Evolutionary conservation across 345 rosid species (phyloP), one percentile per base, ranked within the genome.

Genomic region (Draba incana): DNA sequence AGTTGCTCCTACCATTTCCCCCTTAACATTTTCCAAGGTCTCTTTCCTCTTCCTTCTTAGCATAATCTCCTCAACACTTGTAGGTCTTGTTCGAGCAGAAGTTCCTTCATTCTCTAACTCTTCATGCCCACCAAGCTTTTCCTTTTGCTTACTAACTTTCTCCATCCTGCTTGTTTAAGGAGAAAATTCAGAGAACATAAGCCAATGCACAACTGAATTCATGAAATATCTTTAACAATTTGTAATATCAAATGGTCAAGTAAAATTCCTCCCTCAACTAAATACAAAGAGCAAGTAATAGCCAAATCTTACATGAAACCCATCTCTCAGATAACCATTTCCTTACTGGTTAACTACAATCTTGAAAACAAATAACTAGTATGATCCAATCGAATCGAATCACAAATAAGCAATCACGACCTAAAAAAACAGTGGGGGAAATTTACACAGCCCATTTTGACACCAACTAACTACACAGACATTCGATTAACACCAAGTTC

Each of bases 51-150:
- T 83, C 80, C 97, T 88, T 62, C 75, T 86, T 13, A 60, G 64
- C 91, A 88, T 84, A 71, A 94, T 88, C 80, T 87, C 97, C 57
- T 87, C 92, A 58, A 79, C 81, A 66, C 88, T 83, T 74, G 81
- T 79, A 48, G 97, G 96, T 77, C 99, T 87, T 31, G 95, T 89
- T 31, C 97, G 85, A 60, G 99, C 99, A 75, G 96, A 84, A 66
- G 91, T 82, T 64, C 87, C 89, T 57, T 81, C 86, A 64, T 75
- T 42, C 43, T 64, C 52, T 27, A 58, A 35, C 48, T 47, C 72
- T 47, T 75, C 66, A 68, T 71, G 66, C 61, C 58, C 80, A 68
- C 41, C 79, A 70, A 71, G 46, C 38, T 74, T 88, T 33, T 73
- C 89, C 33, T 68, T 84, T 24, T 47, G 77, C 62, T 64, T 48